Evolutionary conservation across 176 grass and related monocot species (phyloP), one percentile per base, ranked within the genome.

Genomic region (Eleusine indica): DNA sequence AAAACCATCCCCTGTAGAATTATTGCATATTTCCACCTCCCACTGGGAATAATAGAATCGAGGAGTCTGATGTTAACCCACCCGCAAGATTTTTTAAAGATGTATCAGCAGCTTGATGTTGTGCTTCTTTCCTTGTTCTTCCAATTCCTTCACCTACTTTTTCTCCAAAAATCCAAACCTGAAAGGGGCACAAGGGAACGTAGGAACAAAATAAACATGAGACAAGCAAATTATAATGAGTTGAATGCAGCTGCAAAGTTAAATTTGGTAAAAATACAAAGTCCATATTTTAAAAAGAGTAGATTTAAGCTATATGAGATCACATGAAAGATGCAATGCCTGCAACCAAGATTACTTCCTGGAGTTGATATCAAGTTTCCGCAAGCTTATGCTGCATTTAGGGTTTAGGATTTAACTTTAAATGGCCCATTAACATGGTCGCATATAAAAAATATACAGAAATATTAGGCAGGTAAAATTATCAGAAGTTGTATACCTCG

Each of bases 131-230:
- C 78, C 94, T 97, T 58, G 92, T 92, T 97, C 74, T 92, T 78
- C 94, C 92, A 83, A 88, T 80, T 77, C 88, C 94, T 90, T 92
- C 90, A 77, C 94, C 94, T 61, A 97, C 46, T 53, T 94, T 97
- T 85, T 91, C 92, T 87, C 94, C 94, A 58, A 97, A 75, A 89
- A 97, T 82, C 92, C 94, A 92, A 89, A 97, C 88, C 94, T 94
- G 83, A 75, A 82, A 90, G 69, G 71, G 69, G 75, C 21, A 68
- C 81, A 74, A 30, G 43, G 18, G 63, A 90, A 86, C 19, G n/a
- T 82, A 62, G 17, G 21, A 89, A 52, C 35, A 66, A 17, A 66
- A 63, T 18, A 35, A 12, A 66, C 8, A 57, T 65, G 14, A 79
- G 25, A 10, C 37, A 87, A 65, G 52, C 5, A 70, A 18, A 73